Base-by-base conservation (phyloP, 1,284 basidiomycete genomes). In the Xerocomus cyaneibrunnescens region DNA sequence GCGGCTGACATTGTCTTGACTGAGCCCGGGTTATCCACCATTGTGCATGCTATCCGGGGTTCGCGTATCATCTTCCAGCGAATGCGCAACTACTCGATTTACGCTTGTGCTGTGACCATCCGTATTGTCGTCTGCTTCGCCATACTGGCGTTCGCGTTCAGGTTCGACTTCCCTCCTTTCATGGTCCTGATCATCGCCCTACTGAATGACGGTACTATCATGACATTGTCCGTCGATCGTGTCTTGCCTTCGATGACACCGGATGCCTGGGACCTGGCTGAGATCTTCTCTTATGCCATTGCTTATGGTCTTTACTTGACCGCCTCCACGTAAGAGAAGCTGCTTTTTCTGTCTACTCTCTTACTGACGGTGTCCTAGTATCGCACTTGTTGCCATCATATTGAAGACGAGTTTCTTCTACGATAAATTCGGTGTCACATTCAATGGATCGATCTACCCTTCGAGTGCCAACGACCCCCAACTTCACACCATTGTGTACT, bases 111-210 rank as follows among this genome's bases (percentile, higher is more conserved):
- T 54, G 92, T 97, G 66, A 96, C 94, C 58, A 97, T 97, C 75
- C 94, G 95, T 90, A 95, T 98, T 72, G 94, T 98, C 61, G 90
- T 97, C 62, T 95, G 92, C 75, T 98, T 98, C 77, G 85, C 94
- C 62, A 86, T 98, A 75, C 83, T 98, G 69, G 90, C 92, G 47
- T 98, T 98, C 71, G 89, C 88, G 54, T 98, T 94, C 87, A 86
- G 89, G 79, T 94, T 94, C 74, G 90, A 96, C 75, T 98, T 98
- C 92, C 95, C 95, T 65, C 94, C 95, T 16, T 98, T 98, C 86
- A 98, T 98, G 95, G 87, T 98, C 59, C 89, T 98, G 72, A 92
- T 98, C 74, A 96, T 98, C 62, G 94, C 95, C 55, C 81, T 98
- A 48, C 79, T 98, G 62, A 98, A 98, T 75, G 95, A 98, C 71